A percentile compares a stretch with the other conserved stretches of the same genome.
Conservation (phyloP, 2,329 filamentous ascomycete species). For the Arthrobotrys pseudoclavata region DNA sequence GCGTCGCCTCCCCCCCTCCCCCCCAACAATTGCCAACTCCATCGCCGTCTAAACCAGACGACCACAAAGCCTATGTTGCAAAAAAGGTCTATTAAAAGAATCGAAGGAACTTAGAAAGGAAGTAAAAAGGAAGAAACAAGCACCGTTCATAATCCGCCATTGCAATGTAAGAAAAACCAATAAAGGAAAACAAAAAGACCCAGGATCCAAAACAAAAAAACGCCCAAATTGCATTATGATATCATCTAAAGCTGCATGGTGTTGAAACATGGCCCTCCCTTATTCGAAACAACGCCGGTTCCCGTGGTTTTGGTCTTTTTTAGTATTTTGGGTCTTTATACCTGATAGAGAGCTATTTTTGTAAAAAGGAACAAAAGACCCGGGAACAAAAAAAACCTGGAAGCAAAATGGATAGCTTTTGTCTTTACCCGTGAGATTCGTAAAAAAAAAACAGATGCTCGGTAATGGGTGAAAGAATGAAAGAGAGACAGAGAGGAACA, state of each 20-base stretch:
- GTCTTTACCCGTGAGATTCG: constrained; percentile 23
- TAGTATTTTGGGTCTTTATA: constrained; percentile 34
- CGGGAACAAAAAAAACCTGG: constrained; percentile 17
- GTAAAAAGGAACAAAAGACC: constrained; percentile 18
- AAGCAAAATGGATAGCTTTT: constrained; percentile 50
- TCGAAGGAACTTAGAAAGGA: constrained; percentile 33
- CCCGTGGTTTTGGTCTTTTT: constrained; percentile 36
- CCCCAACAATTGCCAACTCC: not conserved
- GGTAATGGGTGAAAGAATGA: constrained; percentile 13
- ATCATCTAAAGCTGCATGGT: constrained; percentile 61
- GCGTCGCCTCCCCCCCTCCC: not conserved
- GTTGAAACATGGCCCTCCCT: constrained; percentile 61
- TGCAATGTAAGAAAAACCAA: constrained; percentile 19
- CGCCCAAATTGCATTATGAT: constrained; percentile 61
- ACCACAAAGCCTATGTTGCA: constrained; percentile 13
- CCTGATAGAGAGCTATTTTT: constrained; percentile 44
- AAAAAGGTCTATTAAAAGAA: constrained; percentile 38
- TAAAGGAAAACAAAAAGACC: constrained; percentile 2
- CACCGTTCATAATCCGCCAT: constrained; percentile 50
- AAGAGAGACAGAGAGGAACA: constrained; percentile 2
- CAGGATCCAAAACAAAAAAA: constrained; percentile 34
- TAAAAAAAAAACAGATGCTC: constrained; percentile 27
- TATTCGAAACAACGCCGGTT: constrained; percentile 61
- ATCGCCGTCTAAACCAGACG: not conserved
- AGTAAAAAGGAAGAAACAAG: constrained; percentile 6